Evolutionary conservation across 805 yeast species (phyloP).

Genomic region (Pichia exigua): DNA sequence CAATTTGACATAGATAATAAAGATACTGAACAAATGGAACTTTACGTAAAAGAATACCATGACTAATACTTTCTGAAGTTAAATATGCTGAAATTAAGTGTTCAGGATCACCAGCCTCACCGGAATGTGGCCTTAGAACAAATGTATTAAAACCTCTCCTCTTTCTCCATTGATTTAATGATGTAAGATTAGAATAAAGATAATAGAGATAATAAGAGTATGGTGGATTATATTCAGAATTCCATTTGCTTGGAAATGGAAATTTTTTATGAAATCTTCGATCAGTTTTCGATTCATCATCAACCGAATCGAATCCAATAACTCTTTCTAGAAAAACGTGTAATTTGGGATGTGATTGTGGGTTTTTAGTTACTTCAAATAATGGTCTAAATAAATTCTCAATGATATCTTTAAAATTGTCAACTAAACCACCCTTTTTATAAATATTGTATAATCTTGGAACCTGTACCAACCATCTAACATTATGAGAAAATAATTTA

Average conservation of each 20-base stretch:
- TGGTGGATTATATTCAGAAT: conserved; percentile 78
- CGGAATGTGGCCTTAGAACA: conserved; percentile 96
- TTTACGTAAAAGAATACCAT: conserved; percentile 88
- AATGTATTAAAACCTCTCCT: conserved; percentile 76
- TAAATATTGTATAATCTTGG: conserved; percentile 91
- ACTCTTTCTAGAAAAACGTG: conserved; percentile 86
- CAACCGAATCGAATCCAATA: conserved; percentile 96
- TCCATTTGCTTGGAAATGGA: conserved; percentile 86
- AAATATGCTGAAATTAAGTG: conserved; percentile 86
- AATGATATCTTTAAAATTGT: conserved; percentile 67
- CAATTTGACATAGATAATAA: conserved; percentile 89
- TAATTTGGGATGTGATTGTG: conserved; percentile 82
- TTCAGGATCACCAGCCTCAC: conserved; percentile 99
- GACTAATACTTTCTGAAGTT: conserved; percentile 88
- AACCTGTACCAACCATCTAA: conserved; percentile 93
- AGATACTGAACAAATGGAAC: conserved; percentile 92
- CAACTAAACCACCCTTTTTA: conserved; percentile 63
- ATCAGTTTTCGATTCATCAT: conserved; percentile 92
- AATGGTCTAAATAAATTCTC: conserved; percentile 78
- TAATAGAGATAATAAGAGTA: conserved; percentile 92
- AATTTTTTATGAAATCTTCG: conserved; percentile 72
- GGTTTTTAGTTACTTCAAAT: conserved; percentile 83
- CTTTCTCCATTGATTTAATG: conserved; percentile 78
- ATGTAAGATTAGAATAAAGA: conserved; percentile 75
- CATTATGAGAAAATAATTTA: conserved; percentile 84